A percentile compares a stretch with the other conserved stretches of the same genome.
Conservation (phyloP, 2,329 filamentous ascomycete species). For the Hypoxylon sp. region DNA sequence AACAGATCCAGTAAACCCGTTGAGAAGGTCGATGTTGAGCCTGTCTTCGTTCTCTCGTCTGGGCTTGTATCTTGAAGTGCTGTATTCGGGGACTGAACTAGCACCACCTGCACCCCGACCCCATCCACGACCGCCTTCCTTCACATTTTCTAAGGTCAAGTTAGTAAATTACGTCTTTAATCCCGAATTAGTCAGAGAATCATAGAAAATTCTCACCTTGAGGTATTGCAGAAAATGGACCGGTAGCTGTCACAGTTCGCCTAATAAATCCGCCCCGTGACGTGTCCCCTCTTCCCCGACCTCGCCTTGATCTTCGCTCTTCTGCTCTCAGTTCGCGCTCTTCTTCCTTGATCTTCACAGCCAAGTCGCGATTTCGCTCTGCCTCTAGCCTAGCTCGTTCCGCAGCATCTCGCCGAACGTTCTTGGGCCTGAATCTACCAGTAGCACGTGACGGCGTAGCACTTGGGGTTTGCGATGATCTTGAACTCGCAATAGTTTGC, state of each 20-base stretch:
- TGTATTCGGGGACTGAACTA: constrained; percentile 56
- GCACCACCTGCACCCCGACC: constrained; percentile 44
- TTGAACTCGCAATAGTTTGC: constrained; percentile 33
- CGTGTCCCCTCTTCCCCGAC: constrained; percentile 56
- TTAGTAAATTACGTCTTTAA: constrained; percentile 28
- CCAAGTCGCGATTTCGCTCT: constrained; percentile 53
- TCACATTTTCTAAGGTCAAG: constrained; percentile 49
- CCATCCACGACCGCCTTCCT: constrained; percentile 37
- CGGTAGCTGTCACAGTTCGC: constrained; percentile 54
- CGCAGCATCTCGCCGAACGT: constrained; percentile 65
- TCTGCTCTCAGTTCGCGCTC: constrained; percentile 53
- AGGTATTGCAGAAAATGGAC: constrained; percentile 56
- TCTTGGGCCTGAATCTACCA: constrained; percentile 64
- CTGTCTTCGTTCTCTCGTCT: constrained; percentile 63
- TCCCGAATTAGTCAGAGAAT: not conserved
- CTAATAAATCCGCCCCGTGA: constrained; percentile 51
- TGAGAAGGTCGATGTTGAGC: constrained; percentile 71
- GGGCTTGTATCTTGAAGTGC: constrained; percentile 58
- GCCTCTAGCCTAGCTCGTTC: constrained; percentile 64
- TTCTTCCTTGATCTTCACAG: constrained; percentile 54
- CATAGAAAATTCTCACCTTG: constrained; percentile 44
- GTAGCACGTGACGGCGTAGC: constrained; percentile 55
- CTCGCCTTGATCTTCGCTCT: constrained; percentile 56
- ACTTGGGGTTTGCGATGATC: constrained; percentile 55
- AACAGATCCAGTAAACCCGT: constrained; percentile 60